Base-by-base conservation (phyloP, 1,139 yeast species). In the Suhomyces choctaworum region DNA sequence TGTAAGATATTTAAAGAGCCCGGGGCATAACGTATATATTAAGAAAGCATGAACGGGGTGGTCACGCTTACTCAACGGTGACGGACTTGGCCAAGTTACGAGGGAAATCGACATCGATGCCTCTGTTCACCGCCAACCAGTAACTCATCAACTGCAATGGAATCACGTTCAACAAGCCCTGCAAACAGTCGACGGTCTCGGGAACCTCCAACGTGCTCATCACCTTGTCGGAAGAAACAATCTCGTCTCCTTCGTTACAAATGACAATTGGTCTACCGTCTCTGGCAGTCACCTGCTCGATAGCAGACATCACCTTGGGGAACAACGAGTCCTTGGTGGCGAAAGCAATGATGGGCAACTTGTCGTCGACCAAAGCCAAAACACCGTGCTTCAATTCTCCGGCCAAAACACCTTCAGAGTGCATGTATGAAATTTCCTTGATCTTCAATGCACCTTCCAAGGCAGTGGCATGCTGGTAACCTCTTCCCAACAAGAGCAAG, bases 351-450 rank as follows among this genome's bases (percentile, higher is more conserved):
- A 92, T 88, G 45, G 98, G 98, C 57, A 94, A 74, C 50, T 84
- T 73, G 54, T 87, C 95, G 63, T 94, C 99, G 45, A 94, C 97
- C 47, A 94, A 76, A 3, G 99, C 99, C 56, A 94, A 78, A 25
- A 89, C 96, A 66, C 99, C 99, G 60, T 94, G 99, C 67, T 94
- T 94, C 65, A 94, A 80, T 66, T 94, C 99, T 61, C 98, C 99
- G 17, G 99, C 98, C 49, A 92, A 80, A 34, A 94, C 96, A 71
- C 98, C 99, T 70, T 94, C 99, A 17, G 97, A 88, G 63, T 94
- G 99, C 90, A 92, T 94, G 64, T 94, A 94, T 5, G 97, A 90
- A 46, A 94, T 94, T 67, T 94, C 99, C 69, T 94, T 94, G 60
- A 94, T 92, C 70, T 94, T 94, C 54, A 94, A 77, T 7, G 99